Evolutionary conservation across 2,329 filamentous ascomycete species (phyloP), one percentile per base, ranked within the genome.

Genomic region (Aspergillus pseudoviridinutans): DNA sequence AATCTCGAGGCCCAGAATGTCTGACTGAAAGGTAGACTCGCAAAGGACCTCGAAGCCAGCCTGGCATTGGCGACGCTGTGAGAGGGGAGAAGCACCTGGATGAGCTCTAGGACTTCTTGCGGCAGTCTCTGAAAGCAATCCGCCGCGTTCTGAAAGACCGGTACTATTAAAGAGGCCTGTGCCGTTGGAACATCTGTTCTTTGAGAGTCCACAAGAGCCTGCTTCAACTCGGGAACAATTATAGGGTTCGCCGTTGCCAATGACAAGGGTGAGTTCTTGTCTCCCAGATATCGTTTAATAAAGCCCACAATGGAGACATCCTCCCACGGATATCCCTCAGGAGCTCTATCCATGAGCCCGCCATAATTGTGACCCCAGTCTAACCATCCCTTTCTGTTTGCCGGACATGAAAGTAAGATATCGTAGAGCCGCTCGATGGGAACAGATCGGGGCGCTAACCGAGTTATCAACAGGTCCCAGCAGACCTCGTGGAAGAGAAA

Each of bases 1-100:
- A 66, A 65, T 47, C 64, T 55, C 32, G 63, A 66, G n/a, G 56
- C 55, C 64, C 64, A 66, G 54, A 66, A 65, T 9, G 54, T 49
- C 29, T 63, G 63, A 5, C 51, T 54, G 5, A 65, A 49, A 7
- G 57, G 57, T n/a, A 66, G 51, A 24, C 59, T 61, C 5, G 63
- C 63, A 44, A 64, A 65, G 2, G 64, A 63, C 44, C 64, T 59
- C 25, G 61, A 64, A 25, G 61, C 61, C 14, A 57, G 49, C 27
- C 60, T 47, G 27, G 61, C 24, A 38, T 46, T 64, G 22, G 49
- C 38, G 12, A 66, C 61, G 47, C 61, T 58, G 32, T 25, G 20
- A 32, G 53, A 57, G 1, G 54, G 53, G 20, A 66, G 51, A 29
- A 60, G 28, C 17, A 46, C 56, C n/a, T 56, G 61, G 17, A 66